Base-by-base conservation (phyloP, 805 yeast genomes). In the Candida michaelii region DNA sequence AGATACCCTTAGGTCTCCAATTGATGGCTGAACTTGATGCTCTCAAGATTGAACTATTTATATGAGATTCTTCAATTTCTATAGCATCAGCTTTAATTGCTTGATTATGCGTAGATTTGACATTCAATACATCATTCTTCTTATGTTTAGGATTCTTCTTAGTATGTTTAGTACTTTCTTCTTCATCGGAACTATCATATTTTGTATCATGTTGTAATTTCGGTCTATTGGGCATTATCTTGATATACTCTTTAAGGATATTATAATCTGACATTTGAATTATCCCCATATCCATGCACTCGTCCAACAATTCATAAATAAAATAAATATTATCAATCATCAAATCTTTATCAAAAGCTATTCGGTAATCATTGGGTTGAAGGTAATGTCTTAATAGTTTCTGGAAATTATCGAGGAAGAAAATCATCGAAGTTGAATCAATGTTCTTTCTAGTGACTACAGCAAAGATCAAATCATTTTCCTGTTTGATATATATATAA, bases 211-310 rank as follows among this genome's bases (percentile, higher is more conserved):
- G 27, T 8, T 30, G 40, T 17, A 36, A 42, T 18, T 32, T 32
- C 29, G 66, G 61, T 24, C 50, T 33, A 47, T 63, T 63, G 18
- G 62, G 59, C 37, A 78, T 77, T 38, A 82, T 71, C 45, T 85
- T 82, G 49, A 85, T 82, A 56, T 85, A 89, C 57, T 89, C 96
- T 53, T 80, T 80, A 42, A 89, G 70, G 10, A 89, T 76, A 48
- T 83, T 84, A 39, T 80, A 77, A 55, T 89, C 96, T 0, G 96
- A 85, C 40, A 85, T 70, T 63, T 89, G 97, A 1, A 89, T 81
- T n/a, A 85, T 65, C 7, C 97, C 97, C 61, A 77, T 85, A 60
- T 89, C 97, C 79, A 87, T 76, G 73, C 89, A 85, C 56, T 89
- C 97, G 57, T 89, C 97, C 33, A 89, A 62, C n/a, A 89, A 65